Percentiles rank a stretch among this genome's conserved stretches.
Conservation (phyloP, 352 stramenopile genomes). For the Phytopythium vexans region DNA sequence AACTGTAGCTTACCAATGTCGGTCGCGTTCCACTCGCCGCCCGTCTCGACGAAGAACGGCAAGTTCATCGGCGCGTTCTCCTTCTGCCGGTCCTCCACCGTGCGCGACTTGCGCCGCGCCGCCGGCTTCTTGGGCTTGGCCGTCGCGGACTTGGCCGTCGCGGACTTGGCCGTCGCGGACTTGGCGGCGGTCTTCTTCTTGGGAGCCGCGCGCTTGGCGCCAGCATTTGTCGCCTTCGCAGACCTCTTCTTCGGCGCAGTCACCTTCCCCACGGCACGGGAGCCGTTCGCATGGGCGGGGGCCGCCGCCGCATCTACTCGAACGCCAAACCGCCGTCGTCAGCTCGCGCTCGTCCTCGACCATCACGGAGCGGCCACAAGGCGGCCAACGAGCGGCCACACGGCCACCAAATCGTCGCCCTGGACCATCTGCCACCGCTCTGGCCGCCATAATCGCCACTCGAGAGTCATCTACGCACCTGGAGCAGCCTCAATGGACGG, state of each 20-base stretch:
- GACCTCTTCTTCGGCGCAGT: background rate
- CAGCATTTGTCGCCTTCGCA: background rate
- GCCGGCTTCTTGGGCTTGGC: conserved; percentile 12
- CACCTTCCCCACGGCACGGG: background rate
- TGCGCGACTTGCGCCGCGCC: conserved; percentile 42
- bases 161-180: conserved; percentile 6
- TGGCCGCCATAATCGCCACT: too few species aligned
- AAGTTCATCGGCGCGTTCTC: conserved; percentile 54
- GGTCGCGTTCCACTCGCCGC: conserved; percentile 60
- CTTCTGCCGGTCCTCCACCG: conserved; percentile 44
- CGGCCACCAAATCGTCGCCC: too few species aligned
- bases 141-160: conserved; percentile 20
- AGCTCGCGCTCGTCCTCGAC: too few species aligned
- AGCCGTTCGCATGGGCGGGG: background rate
- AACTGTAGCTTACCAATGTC: conserved; percentile 30
- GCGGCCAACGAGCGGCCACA: too few species aligned
- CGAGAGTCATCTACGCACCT: too few species aligned
- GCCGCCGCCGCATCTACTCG: background rate
- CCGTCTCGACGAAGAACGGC: conserved; percentile 73
- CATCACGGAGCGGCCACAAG: too few species aligned
- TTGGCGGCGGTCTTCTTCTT: conserved; percentile 7
- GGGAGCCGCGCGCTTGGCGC: background rate
- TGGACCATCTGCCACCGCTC: too few species aligned
- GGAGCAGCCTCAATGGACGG: too few species aligned
- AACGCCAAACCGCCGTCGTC: background rate